Conservation (phyloP, 1,284 basidiomycete genomes). For the Irpex sp. region DNA sequence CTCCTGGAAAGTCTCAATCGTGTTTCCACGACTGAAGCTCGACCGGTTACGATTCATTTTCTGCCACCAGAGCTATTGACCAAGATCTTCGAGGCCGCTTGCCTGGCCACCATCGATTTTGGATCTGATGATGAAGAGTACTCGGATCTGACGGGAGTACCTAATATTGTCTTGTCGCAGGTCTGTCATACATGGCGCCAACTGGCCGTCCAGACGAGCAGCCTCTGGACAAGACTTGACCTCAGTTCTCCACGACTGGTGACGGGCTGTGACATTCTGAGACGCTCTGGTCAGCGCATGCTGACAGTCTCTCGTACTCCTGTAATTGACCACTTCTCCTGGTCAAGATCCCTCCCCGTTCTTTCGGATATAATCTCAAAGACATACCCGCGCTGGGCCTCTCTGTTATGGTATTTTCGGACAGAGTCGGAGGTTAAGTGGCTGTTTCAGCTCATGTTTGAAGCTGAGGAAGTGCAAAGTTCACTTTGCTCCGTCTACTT, state of each 20-base stretch:
- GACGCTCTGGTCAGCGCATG: neutral
- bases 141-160: too few species aligned
- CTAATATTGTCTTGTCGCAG: neutral
- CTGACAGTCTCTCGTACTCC: neutral
- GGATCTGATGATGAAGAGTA: too few species aligned
- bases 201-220: neutral
- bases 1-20: neutral
- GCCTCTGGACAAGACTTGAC: slow-evolving; percentile 1
- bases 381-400: too few species aligned
- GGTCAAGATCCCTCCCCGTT: too few species aligned
- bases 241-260: neutral
- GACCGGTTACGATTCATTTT: neutral
- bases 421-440: too few species aligned
- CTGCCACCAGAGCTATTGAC: neutral
- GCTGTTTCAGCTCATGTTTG: too few species aligned
- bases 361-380: too few species aligned
- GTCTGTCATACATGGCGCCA: slow-evolving; percentile 6
- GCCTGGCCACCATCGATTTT: too few species aligned
- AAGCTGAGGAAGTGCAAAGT: too few species aligned
- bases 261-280: neutral
- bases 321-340: neutral
- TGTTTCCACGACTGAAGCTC: neutral
- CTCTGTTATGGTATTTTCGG: too few species aligned
- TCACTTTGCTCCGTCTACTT: too few species aligned
- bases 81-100: neutral